A percentile compares a stretch with the other conserved stretches of the same genome.
Conservation (phyloP, 2,329 filamentous ascomycete species). For the Lachnellula occidentalis region DNA sequence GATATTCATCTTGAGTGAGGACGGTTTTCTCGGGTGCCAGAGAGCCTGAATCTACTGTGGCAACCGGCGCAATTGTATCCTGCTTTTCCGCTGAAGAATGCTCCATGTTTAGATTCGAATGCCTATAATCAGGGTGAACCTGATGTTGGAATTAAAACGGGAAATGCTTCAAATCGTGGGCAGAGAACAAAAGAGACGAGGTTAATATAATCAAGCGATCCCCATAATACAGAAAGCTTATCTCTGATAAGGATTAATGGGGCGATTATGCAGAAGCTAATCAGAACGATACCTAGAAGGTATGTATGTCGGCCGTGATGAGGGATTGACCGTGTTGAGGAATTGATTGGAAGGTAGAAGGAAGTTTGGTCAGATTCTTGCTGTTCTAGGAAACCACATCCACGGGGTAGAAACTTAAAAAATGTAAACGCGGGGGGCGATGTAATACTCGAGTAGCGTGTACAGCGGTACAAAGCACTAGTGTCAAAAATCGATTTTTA, state of each 20-base stretch:
- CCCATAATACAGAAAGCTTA: background rate
- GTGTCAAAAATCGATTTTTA: too few species aligned
- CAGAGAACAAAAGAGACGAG: too few species aligned
- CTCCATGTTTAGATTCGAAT: constrained; percentile 3
- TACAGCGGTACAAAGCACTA: too few species aligned
- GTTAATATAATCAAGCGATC: background rate
- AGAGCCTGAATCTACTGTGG: constrained; percentile 3
- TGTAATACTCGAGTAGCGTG: background rate
- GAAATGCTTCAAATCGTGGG: too few species aligned
- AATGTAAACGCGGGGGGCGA: background rate
- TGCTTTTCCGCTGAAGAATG: constrained; percentile 1
- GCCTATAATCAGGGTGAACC: background rate
- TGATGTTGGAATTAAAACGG: too few species aligned
- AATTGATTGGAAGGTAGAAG: background rate
- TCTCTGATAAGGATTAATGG: background rate
- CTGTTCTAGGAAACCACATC: constrained; percentile 13
- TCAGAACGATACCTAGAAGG: background rate
- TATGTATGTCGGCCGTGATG: background rate
- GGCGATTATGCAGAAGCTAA: background rate
- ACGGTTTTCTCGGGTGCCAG: constrained; percentile 11
- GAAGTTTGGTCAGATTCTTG: background rate
- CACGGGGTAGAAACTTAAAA: background rate
- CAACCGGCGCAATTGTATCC: constrained; percentile 9
- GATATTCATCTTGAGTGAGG: constrained; percentile 29
- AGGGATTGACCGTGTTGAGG: background rate